Percentiles rank a stretch among this genome's conserved stretches.
Conservation (phyloP, 2,329 filamentous ascomycete species). For the Ilyonectria sp. region DNA sequence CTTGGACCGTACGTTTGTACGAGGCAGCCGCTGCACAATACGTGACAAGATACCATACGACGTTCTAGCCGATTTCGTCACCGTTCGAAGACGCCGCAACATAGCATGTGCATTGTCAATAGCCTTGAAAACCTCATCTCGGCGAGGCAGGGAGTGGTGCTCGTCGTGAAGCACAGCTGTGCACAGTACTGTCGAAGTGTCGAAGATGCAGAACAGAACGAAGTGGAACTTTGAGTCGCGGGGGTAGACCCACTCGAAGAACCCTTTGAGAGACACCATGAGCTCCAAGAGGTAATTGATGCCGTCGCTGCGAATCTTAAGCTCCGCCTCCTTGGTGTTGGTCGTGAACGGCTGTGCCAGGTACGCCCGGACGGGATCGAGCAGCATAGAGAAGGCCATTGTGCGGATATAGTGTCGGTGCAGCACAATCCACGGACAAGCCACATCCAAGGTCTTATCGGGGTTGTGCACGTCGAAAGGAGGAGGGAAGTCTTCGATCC, state of each 20-base stretch:
- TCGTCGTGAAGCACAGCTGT: slow-evolving; percentile 66
- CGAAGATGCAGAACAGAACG: slow-evolving; percentile 66
- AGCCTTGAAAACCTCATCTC: slow-evolving; percentile 57
- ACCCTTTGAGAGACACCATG: slow-evolving; percentile 55
- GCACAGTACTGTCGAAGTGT: slow-evolving; percentile 65
- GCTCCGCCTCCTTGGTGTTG: slow-evolving; percentile 50
- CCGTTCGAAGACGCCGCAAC: slow-evolving; percentile 50
- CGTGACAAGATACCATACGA: slow-evolving; percentile 52
- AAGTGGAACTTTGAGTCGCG: slow-evolving; percentile 65
- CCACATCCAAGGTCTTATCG: slow-evolving; percentile 58
- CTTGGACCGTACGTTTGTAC: slow-evolving; percentile 40
- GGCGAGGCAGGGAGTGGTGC: slow-evolving; percentile 57
- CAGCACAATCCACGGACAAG: slow-evolving; percentile 59
- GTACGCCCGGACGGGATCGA: slow-evolving; percentile 62
- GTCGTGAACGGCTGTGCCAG: slow-evolving; percentile 56
- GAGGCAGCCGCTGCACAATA: slow-evolving; percentile 49
- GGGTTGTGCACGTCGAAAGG: slow-evolving; percentile 57
- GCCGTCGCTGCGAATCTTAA: slow-evolving; percentile 57
- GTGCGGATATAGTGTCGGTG: slow-evolving; percentile 63
- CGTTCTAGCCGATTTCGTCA: slow-evolving; percentile 51
- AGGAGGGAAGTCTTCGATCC: slow-evolving; percentile 60
- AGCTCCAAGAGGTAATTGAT: slow-evolving; percentile 62
- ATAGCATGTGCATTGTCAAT: slow-evolving; percentile 56
- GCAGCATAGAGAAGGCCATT: slow-evolving; percentile 60
- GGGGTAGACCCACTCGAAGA: slow-evolving; percentile 62